Evolutionary conservation across 2,329 filamentous ascomycete genomes (phyloP), one percentile per base, ranked within the genome.

Genomic region (Scorias spongiosa): DNA sequence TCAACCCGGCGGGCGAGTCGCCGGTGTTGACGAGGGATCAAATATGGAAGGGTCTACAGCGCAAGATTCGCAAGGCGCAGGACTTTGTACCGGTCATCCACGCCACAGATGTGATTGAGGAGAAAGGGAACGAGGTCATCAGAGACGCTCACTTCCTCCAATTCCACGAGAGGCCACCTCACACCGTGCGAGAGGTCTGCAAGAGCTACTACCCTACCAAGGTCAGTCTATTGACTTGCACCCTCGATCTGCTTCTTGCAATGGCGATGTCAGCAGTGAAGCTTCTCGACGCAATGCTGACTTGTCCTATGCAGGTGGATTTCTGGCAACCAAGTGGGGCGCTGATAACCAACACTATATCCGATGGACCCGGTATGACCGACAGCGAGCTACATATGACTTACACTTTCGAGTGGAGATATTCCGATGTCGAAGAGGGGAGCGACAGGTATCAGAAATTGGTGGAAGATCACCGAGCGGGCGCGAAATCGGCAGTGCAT

Each of bases 51-150:
- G 67, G 66, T 11, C 60, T 71, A 10, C 62, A 68, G 46, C 58
- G 62, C 47, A 71, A 71, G 53, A 64, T 68, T 48, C 63, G 64
- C 4, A 57, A 60, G 45, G 64, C 66, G 5, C 57, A 68, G 37
- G 64, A 67, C 44, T 71, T 70, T 48, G 65, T 71, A 0, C 60
- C 64, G 0, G 58, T 64, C 2, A 70, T 71, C 45, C 50, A 51
- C 10, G 51, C 46, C n/a, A 67, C 63, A 48, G 54, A 61, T 20
- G 64, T 71, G 0, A 39, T 69, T 0, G 49, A 56, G 12, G 67
- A 68, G 29, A 56, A 60, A 14, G 52, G 54, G 8, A 60, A 59
- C 39, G 57, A 57, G 40, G 55, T 58, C 3, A 47, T 51, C 18
- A 48, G 67, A 5, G 52, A 59, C 4, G 65, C 66, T 1, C 53